These are phyloP conservation scores for Cyclocybe aegerita DNA, from an alignment of 768 basidiomycete species.

Conservation along the genomic window DNA sequence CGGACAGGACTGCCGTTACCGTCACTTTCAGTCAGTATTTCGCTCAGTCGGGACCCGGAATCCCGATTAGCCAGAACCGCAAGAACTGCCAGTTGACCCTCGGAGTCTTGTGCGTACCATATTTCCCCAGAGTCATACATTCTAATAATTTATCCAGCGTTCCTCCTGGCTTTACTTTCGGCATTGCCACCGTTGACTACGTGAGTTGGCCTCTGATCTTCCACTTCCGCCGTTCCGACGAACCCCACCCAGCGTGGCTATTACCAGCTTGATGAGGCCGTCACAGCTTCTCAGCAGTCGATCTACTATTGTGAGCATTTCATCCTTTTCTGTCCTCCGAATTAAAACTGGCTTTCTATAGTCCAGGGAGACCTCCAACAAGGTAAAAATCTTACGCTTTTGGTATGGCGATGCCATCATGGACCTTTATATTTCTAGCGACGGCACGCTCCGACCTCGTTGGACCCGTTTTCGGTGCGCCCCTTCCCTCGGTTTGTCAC, in stretches of 20 bases:
- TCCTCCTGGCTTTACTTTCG: slow-evolving; percentile 10
- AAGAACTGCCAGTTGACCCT: slow-evolving; percentile 23
- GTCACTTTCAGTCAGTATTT: slow-evolving; percentile 20
- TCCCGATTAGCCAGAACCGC: slow-evolving; percentile 18
- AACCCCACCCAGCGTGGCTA: slow-evolving; percentile 17
- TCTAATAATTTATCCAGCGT: neutral
- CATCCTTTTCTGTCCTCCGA: neutral
- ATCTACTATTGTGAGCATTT: slow-evolving; percentile 22
- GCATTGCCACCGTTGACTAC: slow-evolving; percentile 23
- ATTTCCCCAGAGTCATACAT: neutral
- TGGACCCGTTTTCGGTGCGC: slow-evolving; percentile 18
- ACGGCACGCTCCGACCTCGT: slow-evolving; percentile 21
- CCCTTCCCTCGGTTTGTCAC: neutral
- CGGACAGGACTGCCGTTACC: slow-evolving; percentile 18
- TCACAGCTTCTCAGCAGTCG: slow-evolving; percentile 22
- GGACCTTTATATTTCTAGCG: slow-evolving; percentile 4
- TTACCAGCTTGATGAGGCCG: slow-evolving; percentile 23
- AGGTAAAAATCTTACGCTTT: slow-evolving; percentile 7
- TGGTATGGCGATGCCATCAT: neutral
- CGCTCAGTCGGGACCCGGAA: slow-evolving; percentile 19
- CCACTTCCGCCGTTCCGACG: neutral
- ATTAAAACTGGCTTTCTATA: neutral
- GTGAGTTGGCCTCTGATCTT: slow-evolving; percentile 4
- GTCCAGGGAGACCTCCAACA: slow-evolving; percentile 24
- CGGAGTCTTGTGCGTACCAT: slow-evolving; percentile 14